A percentile compares a stretch with the other conserved stretches of the same genome.
Conservation (phyloP, 768 basidiomycete species). For the Leccinum ochraceum region DNA sequence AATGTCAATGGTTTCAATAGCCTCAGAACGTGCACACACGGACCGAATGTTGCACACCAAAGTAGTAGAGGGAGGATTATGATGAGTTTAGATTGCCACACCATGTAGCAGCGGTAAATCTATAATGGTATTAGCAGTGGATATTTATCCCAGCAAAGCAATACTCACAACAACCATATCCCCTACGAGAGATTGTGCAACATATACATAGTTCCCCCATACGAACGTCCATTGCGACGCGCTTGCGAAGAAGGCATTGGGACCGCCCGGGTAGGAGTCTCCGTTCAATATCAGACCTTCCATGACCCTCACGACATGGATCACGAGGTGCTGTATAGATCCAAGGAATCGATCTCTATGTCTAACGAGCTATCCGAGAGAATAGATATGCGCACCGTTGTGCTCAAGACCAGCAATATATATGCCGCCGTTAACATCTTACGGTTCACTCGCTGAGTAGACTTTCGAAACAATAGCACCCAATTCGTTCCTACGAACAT, state of each 20-base stretch:
- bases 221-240: constrained; percentile 32
- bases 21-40: neutral
- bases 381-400: constrained; percentile 20
- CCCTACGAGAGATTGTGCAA: constrained; percentile 30
- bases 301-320: constrained; percentile 27
- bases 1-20: neutral
- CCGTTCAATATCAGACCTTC: constrained; percentile 28
- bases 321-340: constrained; percentile 24
- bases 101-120: constrained; percentile 34
- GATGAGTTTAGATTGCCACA: constrained; percentile 32
- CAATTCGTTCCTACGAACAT: constrained; percentile 36
- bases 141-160: neutral
- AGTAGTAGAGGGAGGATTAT: constrained; percentile 31
- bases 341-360: neutral
- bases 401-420: constrained; percentile 33
- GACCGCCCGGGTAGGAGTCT: constrained; percentile 19
- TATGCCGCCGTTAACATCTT: constrained; percentile 27
- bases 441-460: constrained; percentile 15
- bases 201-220: constrained; percentile 25
- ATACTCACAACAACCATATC: constrained; percentile 31
- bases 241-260: constrained; percentile 28
- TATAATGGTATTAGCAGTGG: constrained; percentile 8
- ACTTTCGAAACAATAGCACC: constrained; percentile 14
- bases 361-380: neutral
- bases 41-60: constrained; percentile 31